These are phyloP conservation scores for Blastocrithidia nonstop DNA, from an alignment of 208 protist species.

Conservation along the genomic window DNA sequence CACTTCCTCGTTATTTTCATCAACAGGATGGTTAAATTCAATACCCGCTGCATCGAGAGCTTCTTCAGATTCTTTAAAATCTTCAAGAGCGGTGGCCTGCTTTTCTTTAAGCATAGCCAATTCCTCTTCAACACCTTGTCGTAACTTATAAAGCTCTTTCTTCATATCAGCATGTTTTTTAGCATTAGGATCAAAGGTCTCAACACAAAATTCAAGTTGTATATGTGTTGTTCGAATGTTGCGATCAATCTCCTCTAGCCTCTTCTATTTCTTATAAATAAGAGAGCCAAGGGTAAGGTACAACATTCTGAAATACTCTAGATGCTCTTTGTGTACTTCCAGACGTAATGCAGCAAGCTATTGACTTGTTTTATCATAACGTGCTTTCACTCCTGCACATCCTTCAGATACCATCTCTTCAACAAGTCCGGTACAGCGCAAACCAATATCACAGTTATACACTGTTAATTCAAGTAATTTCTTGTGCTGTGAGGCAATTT, in stretches of 20 bases:
- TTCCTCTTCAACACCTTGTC: conserved; percentile 59
- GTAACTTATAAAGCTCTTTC: conserved; percentile 62
- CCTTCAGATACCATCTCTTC: conserved; percentile 62
- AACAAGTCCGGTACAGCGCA: conserved; percentile 46
- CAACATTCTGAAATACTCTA: conserved; percentile 55
- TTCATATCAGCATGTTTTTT: conserved; percentile 61
- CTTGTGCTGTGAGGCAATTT: conserved; percentile 62
- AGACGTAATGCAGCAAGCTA: conserved; percentile 45
- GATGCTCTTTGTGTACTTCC: conserved; percentile 71
- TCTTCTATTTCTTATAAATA: conserved; percentile 65
- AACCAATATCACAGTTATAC: conserved; percentile 67
- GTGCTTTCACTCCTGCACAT: conserved; percentile 48
- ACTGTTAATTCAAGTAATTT: conserved; percentile 70
- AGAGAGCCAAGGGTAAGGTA: conserved; percentile 69
- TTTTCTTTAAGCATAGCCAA: conserved; percentile 65
- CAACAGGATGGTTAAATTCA: conserved; percentile 55
- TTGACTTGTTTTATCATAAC: conserved; percentile 61
- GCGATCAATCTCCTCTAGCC: conserved; percentile 60
- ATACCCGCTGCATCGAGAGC: conserved; percentile 46
- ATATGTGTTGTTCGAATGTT: conserved; percentile 62
- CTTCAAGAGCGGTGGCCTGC: conserved; percentile 45
- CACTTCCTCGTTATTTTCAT: conserved; percentile 59
- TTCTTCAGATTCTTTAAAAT: conserved; percentile 64
- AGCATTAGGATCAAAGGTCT: conserved; percentile 68
- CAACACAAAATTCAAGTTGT: conserved; percentile 68